These are phyloP conservation scores for Boletus coccyginus DNA, from an alignment of 768 basidiomycete genomes.

Conservation along the genomic window DNA sequence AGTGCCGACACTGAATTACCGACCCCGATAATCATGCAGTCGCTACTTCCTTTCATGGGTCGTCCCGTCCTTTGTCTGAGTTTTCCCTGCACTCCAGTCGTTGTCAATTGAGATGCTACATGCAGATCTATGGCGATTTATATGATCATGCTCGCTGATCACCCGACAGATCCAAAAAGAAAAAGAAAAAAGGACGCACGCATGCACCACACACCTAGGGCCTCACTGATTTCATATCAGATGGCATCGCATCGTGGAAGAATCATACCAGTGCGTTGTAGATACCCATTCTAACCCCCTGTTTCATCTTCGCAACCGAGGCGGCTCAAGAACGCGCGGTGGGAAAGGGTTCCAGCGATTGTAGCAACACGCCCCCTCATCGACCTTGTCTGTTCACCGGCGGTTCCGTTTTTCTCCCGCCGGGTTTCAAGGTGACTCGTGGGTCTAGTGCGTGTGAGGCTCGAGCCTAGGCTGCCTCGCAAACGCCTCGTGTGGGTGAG, in stretches of 20 bases:
- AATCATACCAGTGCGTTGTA: not conserved
- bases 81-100: not conserved
- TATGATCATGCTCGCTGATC: conserved; percentile 11
- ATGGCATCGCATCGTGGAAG: conserved; percentile 6
- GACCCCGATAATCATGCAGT: too few relatives aligned
- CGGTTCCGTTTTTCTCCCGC: not conserved
- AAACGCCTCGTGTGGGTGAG: conserved; percentile 19
- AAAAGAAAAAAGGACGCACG: not conserved
- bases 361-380: not conserved
- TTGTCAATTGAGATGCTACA: not conserved
- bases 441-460: not conserved
- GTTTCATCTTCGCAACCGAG: conserved; percentile 19
- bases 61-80: not conserved
- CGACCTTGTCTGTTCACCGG: not conserved
- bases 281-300: conserved; percentile 5
- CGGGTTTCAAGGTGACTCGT: not conserved
- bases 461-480: conserved; percentile 16
- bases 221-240: conserved; percentile 22
- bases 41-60: not conserved
- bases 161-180: not conserved
- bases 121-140: conserved; percentile 12
- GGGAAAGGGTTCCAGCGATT: not conserved
- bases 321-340: conserved; percentile 6
- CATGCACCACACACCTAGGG: not conserved
- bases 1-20: not conserved